phyloP scores from a whole-genome alignment of 2,329 filamentous ascomycete genomes.

The Monosporascus ibericus region DNA sequence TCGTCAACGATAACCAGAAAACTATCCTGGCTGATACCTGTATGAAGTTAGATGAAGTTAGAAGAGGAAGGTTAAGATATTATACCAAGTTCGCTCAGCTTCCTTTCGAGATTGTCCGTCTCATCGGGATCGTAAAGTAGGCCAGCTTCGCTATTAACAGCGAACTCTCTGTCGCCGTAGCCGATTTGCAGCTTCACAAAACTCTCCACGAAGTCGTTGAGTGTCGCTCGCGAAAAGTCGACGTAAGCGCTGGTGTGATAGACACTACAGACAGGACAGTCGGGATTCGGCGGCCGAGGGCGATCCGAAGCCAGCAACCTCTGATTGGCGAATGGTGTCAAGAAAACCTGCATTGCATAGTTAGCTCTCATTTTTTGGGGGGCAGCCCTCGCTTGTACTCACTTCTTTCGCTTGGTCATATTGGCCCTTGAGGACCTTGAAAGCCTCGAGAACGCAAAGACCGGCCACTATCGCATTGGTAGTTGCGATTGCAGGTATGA shows the following conservation, averaged over 20 bases:
- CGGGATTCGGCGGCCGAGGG: conserved; percentile 62
- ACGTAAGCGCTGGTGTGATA: conserved; percentile 61
- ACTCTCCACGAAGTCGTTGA: conserved; percentile 72
- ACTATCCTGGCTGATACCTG: conserved; percentile 62
- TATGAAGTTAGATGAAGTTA: conserved; percentile 16
- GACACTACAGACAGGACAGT: conserved; percentile 78
- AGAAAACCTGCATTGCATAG: conserved; percentile 55
- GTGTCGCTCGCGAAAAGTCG: conserved; percentile 65
- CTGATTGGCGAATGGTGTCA: conserved; percentile 60
- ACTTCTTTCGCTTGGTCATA: conserved; percentile 70
- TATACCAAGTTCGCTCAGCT: conserved; percentile 67
- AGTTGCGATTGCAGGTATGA: conserved; percentile 96
- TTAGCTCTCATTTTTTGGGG: conserved; percentile 4
- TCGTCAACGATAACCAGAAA: conserved; percentile 85
- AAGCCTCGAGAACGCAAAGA: conserved; percentile 84
- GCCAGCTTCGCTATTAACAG: conserved; percentile 65
- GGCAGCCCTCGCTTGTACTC: conserved; percentile 11
- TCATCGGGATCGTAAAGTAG: conserved; percentile 88
- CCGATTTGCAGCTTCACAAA: conserved; percentile 65
- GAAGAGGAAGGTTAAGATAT: conserved; percentile 1
- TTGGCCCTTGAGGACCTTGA: conserved; percentile 77
- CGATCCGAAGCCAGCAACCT: conserved; percentile 54
- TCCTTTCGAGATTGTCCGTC: conserved; percentile 77
- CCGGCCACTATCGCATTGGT: conserved; percentile 96
- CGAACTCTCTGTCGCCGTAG: conserved; percentile 73